Conservation (phyloP, 306 rosid species). For the Arachis stenosperma region DNA sequence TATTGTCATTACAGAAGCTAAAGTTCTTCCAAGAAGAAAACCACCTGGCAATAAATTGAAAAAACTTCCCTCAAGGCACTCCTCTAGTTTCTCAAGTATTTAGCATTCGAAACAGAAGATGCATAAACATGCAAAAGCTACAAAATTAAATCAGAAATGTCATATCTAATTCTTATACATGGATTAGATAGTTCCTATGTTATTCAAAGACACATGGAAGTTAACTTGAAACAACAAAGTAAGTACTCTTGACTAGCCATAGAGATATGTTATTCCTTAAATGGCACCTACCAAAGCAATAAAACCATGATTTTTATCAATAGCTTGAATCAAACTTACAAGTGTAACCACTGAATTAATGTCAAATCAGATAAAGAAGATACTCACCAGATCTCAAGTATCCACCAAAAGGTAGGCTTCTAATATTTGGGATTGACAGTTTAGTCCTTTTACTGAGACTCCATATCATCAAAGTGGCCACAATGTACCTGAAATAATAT, state of each 20-base stretch:
- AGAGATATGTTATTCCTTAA: not conserved
- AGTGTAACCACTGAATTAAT: too few species aligned
- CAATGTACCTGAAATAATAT: constrained; percentile 29
- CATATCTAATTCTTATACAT: not conserved
- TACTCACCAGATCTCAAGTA: constrained; percentile 19
- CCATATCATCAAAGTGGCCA: constrained; percentile 25
- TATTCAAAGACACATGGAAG: not conserved
- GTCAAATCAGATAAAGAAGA: not conserved
- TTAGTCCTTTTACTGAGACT: constrained; percentile 23
- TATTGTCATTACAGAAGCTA: constrained; percentile 32
- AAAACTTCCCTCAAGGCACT: too few species aligned
- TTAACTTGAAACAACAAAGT: not conserved
- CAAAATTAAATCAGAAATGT: not conserved
- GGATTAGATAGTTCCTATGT: not conserved
- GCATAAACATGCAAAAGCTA: constrained; percentile 3
- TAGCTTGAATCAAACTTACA: too few species aligned
- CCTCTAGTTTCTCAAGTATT: not conserved
- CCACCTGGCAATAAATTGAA: constrained; percentile 5
- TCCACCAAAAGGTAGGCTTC: constrained; percentile 7
- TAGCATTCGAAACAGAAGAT: not conserved
- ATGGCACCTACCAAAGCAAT: too few species aligned
- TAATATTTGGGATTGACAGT: constrained; percentile 15
- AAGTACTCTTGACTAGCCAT: not conserved
- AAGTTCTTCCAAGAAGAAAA: constrained; percentile 31
- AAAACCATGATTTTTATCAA: too few species aligned